phyloP scores from a whole-genome alignment of 1,284 basidiomycete genomes.

The Heterobasidion annosum region DNA sequence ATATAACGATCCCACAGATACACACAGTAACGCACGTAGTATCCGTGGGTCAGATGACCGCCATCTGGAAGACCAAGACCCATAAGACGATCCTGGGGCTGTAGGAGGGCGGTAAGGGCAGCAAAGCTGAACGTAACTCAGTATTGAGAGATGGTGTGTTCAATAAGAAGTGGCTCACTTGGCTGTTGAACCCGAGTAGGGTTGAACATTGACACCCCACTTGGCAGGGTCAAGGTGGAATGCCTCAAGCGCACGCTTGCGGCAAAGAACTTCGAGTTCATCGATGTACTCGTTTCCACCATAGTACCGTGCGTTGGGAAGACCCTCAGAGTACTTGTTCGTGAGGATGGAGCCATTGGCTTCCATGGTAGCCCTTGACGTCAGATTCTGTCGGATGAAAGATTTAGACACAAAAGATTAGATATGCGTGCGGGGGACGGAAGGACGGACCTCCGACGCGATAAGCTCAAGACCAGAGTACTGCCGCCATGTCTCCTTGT shows the following conservation, averaged over 20 bases:
- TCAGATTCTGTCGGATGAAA: constrained; percentile 69
- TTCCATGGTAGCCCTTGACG: constrained; percentile 91
- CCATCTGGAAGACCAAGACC: constrained; percentile 98
- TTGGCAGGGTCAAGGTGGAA: constrained; percentile 91
- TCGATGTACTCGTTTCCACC: constrained; percentile 98
- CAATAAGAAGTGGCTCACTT: constrained; percentile 25
- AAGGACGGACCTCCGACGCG: constrained; percentile 70
- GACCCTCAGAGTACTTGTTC: constrained; percentile 97
- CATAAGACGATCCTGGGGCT: constrained; percentile 99
- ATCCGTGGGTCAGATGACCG: constrained; percentile 96
- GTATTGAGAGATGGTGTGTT: constrained; percentile 35
- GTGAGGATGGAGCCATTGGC: constrained; percentile 98
- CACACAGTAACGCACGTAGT: constrained; percentile 59
- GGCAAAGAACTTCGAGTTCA: constrained; percentile 91
- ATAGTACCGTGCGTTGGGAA: constrained; percentile 94
- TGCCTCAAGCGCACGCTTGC: constrained; percentile 91
- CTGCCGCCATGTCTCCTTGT: constrained; percentile 99
- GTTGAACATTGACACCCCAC: constrained; percentile 99
- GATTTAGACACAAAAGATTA: constrained; percentile 3
- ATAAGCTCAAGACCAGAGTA: constrained; percentile 97
- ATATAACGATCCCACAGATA: neutral
- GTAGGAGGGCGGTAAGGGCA: constrained; percentile 91
- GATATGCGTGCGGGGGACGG: constrained; percentile 13
- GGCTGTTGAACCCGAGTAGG: constrained; percentile 81
- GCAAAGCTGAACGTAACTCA: constrained; percentile 76